Base-by-base conservation (phyloP, 306 rosid species). In the Rubus parviflorus region DNA sequence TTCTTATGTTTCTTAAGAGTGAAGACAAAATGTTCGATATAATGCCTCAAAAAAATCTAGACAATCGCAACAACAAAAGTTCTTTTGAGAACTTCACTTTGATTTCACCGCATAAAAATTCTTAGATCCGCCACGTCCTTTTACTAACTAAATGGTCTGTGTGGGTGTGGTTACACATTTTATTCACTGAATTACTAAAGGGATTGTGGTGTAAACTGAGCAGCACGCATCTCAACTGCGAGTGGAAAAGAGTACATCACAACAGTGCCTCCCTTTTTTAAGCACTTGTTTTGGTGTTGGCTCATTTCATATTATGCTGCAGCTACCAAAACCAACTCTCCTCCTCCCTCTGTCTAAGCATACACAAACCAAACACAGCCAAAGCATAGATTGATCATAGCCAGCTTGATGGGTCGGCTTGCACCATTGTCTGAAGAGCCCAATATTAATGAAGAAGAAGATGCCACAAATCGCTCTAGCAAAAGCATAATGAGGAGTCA, bases 401-500 rank as follows among this genome's bases (percentile, higher is more conserved):
- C 70, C 7, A 40, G 8, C 25, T 41, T 7, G 6, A 94, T 90
- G 92, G 88, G 82, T 47, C 84, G 93, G n/a, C 92, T 92, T n/a
- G 94, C 94, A 38, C 91, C 98, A 22, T 43, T 94, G 25, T 85
- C 97, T 61, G 98, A 94, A 79, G 98, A 94, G 74, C 98, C 98
- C 38, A 74, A 60, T 4, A 83, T 85, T 75, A 89, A 83, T 49
- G 95, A 88, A 67, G 92, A 92, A 72, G 87, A 87, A 14, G 85
- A 78, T 0, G 70, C 35, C 4, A 19, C 41, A n/a, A 82, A 69
- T 2, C 53, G 76, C 41, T 81, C 88, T 3, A 89, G 81, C 85
- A 90, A 81, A 77, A 87, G 90, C 7, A 70, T 40, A 42, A 40
- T 74, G 69, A 62, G 82, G 8, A 68, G 89, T 62, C 92, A 83